These are phyloP conservation scores for Hymenoscyphus salicellus DNA, from an alignment of 2,329 filamentous ascomycete genomes.

Conservation along the genomic window DNA sequence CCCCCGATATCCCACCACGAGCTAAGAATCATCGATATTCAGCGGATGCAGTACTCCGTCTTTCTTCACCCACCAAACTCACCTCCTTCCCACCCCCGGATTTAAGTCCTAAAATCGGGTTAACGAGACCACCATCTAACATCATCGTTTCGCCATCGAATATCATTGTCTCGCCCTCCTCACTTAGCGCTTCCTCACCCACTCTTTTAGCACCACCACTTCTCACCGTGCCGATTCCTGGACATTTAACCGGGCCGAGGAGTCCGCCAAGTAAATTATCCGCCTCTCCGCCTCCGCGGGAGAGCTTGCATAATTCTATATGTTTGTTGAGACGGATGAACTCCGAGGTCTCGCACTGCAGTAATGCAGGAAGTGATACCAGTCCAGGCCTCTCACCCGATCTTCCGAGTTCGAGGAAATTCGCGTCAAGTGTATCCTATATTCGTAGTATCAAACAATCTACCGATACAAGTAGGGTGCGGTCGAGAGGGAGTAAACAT, in stretches of 20 bases:
- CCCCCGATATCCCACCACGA: not conserved
- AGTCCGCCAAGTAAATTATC: conserved; percentile 13
- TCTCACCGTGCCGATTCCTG: conserved; percentile 22
- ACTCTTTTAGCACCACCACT: conserved; percentile 21
- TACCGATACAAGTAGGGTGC: conserved; percentile 1
- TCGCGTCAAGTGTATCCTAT: not conserved
- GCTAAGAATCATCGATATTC: not conserved
- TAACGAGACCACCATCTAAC: conserved; percentile 13
- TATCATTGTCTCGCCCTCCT: conserved; percentile 14
- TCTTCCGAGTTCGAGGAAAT: not conserved
- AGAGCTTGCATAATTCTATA: conserved; percentile 17
- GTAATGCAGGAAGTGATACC: conserved; percentile 9
- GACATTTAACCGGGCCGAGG: conserved; percentile 23
- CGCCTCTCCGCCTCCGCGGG: conserved; percentile 11
- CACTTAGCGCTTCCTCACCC: conserved; percentile 5
- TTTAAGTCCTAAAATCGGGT: not conserved
- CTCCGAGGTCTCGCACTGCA: conserved; percentile 18
- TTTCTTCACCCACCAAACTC: conserved; percentile 4
- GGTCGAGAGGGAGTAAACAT: conserved; percentile 12
- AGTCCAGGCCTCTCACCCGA: not conserved
- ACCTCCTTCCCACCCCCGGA: conserved; percentile 15
- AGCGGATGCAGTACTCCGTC: not conserved
- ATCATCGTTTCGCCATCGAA: conserved; percentile 13
- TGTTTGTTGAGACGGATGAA: conserved; percentile 26
- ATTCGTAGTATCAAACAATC: not conserved